Evolutionary conservation across 106 monocot genomes (phyloP), one percentile per base, ranked within the genome.

Genomic region (Xerophyta viscosa): DNA sequence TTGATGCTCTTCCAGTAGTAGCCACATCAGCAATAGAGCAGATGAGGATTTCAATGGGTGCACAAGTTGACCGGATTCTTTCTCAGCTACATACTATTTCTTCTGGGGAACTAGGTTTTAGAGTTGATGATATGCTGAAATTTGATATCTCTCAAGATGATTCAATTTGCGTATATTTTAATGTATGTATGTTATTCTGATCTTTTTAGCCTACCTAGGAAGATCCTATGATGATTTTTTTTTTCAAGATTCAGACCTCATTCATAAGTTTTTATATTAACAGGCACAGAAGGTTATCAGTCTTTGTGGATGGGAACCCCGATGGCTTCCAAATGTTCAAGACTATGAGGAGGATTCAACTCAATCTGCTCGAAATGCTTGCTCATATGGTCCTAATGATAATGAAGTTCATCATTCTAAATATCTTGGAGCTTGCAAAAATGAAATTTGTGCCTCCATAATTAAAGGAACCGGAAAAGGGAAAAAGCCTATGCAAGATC

Each of bases 251-350:
- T 69, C 3, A 22, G 8, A 6, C 51, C 53, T 20, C 8, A n/a
- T n/a, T n/a, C n/a, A n/a, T 29, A 24, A 57, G 41, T 21, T 28
- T 10, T 13, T 54, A 65, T 58, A 54, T 12, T 63, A 50, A 7
- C 55, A 96, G 88, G 88, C 88, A 19, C 89, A 85, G 53, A 98
- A 82, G 65, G 63, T 89, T 54, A 86, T 98, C 45, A 89, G 96
- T 68, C 60, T 98, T 24, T 98, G 96, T 72, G 96, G 96, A 47
- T 98, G 96, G 96, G 96, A 98, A 62, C 82, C 96, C 21, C 78
- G 85, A 74, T 98, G 96, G 96, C 96, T 89, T 63, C 85, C 69
- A 57, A 77, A 79, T 64, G 71, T 98, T 45, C 96, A 89, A 76
- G 96, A 98, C 61, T 98, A 67, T 59, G 96, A 98, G 66, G 96